Evolutionary conservation across 2,329 filamentous ascomycete species (phyloP), one percentile per base, ranked within the genome.

Genomic region (Calonectria hongkongensis): DNA sequence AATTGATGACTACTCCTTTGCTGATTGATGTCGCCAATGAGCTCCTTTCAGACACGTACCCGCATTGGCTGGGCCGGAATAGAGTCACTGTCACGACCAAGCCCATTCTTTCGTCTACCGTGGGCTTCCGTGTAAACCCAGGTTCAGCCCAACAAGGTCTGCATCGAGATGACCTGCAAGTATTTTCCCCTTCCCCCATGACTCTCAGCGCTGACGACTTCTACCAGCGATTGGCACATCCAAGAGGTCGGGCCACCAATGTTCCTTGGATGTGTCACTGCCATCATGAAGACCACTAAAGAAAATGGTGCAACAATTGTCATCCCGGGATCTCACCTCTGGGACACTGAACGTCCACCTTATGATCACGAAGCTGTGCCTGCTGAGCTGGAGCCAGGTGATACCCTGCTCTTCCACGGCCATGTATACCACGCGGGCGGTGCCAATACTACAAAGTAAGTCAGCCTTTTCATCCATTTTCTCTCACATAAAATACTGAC

Each of bases 301-400:
- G 83, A 84, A 47, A 87, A 87, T 54, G 85, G 85, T 0, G 85
- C 84, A 1, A 86, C 85, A 0, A 76, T 85, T n/a, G 83, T 82
- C 2, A 86, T 86, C 47, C 85, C 85, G 0, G 81, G 82, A 7
- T 84, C 82, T 13, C 85, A 87, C 71, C 77, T 85, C 4, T 87
- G 85, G 85, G 83, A 81, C 0, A 79, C 82, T 7, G 83, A 85
- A 0, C 80, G 83, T 0, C 78, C 76, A 6, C 85, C 85, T 1
- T 72, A 81, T 12, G 79, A 83, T 27, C 79, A 84, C 10, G 85
- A 87, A 58, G 83, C 84, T 1, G 76, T 84, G 2, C 81, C 83
- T 0, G 85, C 83, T 1, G 84, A 86, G 63, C 78, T 86, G 16
- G 82, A 85, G n/a, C 74, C 82, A 6, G 84, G 85, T 1, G 85